These are phyloP conservation scores for Lactarius sanguifluus DNA, from an alignment of 768 basidiomycete species.

Conservation along the genomic window DNA sequence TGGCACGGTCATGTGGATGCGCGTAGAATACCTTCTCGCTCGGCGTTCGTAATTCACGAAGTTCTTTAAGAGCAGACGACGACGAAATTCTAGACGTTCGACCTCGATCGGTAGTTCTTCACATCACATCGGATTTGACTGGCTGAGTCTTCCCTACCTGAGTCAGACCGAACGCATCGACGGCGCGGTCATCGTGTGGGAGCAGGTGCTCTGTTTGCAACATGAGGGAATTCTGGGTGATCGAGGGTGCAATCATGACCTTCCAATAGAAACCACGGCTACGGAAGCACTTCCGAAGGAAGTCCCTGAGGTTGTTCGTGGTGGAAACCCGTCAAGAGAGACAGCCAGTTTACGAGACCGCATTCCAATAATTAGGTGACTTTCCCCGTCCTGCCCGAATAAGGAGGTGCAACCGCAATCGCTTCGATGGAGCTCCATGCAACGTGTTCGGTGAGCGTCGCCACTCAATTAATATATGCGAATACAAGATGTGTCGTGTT, in stretches of 20 bases:
- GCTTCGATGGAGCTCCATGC: constrained; percentile 11
- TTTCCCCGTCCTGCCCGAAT: constrained; percentile 7
- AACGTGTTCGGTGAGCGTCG: constrained; percentile 12
- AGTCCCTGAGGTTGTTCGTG: constrained; percentile 5
- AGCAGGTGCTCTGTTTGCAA: constrained; percentile 11
- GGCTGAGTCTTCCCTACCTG: constrained; percentile 19
- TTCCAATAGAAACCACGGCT: constrained; percentile 14
- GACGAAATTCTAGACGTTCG: constrained; percentile 8
- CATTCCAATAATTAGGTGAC: constrained; percentile 13
- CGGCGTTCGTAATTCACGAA: constrained; percentile 1
- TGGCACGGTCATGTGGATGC: constrained; percentile 9
- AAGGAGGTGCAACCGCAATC: constrained; percentile 6
- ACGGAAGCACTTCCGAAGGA: constrained; percentile 15
- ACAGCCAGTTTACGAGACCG: constrained; percentile 12
- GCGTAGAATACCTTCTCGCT: constrained; percentile 9
- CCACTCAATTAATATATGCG: constrained; percentile 11
- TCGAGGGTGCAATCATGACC: constrained; percentile 9
- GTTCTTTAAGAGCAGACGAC: constrained; percentile 9
- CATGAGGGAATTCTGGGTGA: constrained; percentile 10
- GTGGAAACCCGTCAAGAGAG: background rate
- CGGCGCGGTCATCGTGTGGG: constrained; percentile 13
- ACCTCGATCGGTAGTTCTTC: constrained; percentile 21
- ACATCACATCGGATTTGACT: constrained; percentile 13
- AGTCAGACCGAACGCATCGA: constrained; percentile 15
- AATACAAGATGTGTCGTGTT: constrained; percentile 18